These are phyloP conservation scores for Microcyclosporella mali DNA, from an alignment of 2,329 filamentous ascomycete species.

Conservation along the genomic window DNA sequence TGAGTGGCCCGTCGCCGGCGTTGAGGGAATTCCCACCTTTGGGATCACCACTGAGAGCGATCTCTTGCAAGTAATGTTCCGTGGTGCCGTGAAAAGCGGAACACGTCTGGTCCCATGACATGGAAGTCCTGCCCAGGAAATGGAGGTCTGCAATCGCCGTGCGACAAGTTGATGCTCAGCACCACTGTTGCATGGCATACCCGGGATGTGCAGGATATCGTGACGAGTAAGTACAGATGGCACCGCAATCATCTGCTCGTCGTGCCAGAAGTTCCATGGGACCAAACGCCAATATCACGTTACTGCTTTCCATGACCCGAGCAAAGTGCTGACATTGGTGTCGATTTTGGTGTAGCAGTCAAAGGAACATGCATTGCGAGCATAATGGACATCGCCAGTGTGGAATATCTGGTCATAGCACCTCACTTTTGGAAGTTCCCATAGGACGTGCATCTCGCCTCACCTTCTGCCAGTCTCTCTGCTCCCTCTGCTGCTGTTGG, in stretches of 20 bases:
- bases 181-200: conserved; percentile 8
- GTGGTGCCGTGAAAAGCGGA: not conserved
- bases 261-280: not conserved
- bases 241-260: conserved; percentile 1
- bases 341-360: conserved; percentile 5
- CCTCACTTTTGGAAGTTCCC: not conserved
- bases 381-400: conserved; percentile 6
- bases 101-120: not conserved
- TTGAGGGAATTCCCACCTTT: not conserved
- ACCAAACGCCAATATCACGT: conserved; percentile 5
- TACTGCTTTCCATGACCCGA: not conserved
- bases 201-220: conserved; percentile 6
- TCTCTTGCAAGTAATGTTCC: not conserved
- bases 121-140: not conserved
- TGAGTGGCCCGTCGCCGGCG: not conserved
- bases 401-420: conserved; percentile 7
- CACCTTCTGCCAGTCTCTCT: not conserved
- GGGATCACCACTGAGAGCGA: not conserved
- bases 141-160: not conserved
- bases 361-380: conserved; percentile 2
- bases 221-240: conserved; percentile 2
- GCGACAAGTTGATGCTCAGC: not conserved
- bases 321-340: not conserved
- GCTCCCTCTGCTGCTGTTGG: not conserved
- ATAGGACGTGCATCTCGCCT: not conserved